These are phyloP conservation scores for Eutrema salsugineum DNA, from an alignment of 441 rosid genomes.

Conservation along the genomic window DNA sequence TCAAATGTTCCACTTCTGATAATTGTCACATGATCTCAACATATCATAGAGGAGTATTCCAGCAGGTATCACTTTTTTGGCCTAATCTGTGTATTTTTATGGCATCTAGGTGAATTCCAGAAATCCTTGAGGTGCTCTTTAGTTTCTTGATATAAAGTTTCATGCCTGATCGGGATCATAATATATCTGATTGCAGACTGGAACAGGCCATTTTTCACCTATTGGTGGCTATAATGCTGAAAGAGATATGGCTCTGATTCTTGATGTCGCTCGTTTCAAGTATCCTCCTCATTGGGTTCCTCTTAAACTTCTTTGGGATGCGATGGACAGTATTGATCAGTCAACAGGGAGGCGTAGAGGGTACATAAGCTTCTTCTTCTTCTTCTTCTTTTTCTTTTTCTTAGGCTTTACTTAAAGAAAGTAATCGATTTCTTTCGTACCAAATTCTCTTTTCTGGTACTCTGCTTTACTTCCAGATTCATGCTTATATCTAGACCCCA, in stretches of 20 bases:
- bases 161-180: not conserved
- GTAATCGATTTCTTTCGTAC: not conserved
- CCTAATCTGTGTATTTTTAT: not conserved
- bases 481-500: constrained; percentile 68
- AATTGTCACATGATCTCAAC: constrained; percentile 78
- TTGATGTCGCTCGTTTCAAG: constrained; percentile 78
- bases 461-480: constrained; percentile 45
- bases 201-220: constrained; percentile 73
- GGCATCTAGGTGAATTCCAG: not conserved
- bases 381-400: not conserved
- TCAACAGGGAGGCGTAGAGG: constrained; percentile 61
- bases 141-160: not conserved
- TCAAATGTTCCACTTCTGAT: constrained; percentile 65
- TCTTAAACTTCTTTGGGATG: constrained; percentile 69
- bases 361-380: constrained; percentile 27
- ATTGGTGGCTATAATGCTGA: constrained; percentile 71
- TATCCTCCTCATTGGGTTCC: constrained; percentile 88
- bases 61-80: constrained; percentile 49
- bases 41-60: constrained; percentile 63
- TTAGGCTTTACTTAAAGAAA: not conserved
- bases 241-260: constrained; percentile 67
- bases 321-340: constrained; percentile 56
- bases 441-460: not conserved
- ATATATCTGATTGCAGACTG: constrained; percentile 44
- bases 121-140: not conserved